Evolutionary conservation across 768 basidiomycete species (phyloP).

Genomic region (Russula vinacea): DNA sequence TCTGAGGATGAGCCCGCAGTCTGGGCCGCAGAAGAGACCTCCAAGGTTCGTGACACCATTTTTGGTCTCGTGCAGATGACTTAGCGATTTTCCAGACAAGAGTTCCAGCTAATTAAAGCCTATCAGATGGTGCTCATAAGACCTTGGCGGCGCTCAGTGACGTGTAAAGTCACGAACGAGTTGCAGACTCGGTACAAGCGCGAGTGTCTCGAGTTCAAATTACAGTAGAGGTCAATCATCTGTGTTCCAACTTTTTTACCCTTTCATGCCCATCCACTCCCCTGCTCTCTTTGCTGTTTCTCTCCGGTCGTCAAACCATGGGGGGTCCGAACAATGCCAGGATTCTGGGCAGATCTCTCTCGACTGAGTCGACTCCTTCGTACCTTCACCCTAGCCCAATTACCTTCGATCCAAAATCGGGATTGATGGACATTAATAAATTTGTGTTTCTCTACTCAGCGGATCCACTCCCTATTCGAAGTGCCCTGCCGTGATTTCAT

Average conservation of each 20-base stretch:
- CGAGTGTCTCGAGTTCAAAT: conserved; percentile 90
- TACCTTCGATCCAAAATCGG: conserved; percentile 17
- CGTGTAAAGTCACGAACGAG: conserved; percentile 80
- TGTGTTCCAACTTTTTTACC: background rate
- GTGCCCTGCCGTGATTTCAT: conserved; percentile 10
- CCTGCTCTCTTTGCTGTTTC: background rate
- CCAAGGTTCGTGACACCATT: conserved; percentile 63
- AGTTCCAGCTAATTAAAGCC: conserved; percentile 91
- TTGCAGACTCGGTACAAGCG: conserved; percentile 92
- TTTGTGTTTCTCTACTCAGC: background rate
- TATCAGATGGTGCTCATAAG: conserved; percentile 76
- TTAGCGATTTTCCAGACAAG: conserved; percentile 79
- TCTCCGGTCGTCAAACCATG: background rate
- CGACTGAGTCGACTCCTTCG: background rate
- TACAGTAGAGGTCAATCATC: conserved; percentile 77
- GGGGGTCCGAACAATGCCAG: background rate
- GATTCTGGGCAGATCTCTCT: background rate
- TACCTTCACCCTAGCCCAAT: conserved; percentile 1
- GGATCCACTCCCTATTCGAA: background rate
- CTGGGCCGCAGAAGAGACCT: conserved; percentile 64
- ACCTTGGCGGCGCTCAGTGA: conserved; percentile 91
- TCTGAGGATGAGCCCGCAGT: conserved; percentile 74
- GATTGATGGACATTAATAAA: conserved; percentile 1
- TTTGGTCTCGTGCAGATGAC: conserved; percentile 82
- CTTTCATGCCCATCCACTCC: background rate